phyloP scores from a whole-genome alignment of 1,284 basidiomycete species.

The Moesziomyces sp. region DNA sequence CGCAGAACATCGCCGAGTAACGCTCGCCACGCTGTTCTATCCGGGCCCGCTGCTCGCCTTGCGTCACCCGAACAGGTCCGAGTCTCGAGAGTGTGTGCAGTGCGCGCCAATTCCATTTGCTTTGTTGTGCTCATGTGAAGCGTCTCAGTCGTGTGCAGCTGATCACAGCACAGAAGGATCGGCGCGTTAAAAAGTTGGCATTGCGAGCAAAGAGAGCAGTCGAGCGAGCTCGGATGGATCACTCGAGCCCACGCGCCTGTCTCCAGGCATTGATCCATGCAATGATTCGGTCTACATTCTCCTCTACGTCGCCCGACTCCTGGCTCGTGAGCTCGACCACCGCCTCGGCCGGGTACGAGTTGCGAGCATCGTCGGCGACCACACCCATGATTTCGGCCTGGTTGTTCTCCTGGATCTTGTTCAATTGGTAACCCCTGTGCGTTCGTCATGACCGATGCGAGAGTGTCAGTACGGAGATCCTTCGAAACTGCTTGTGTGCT shows the following conservation, averaged over 20 bases:
- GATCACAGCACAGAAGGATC: no score
- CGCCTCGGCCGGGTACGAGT: constrained; percentile 84
- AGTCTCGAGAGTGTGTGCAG: no score
- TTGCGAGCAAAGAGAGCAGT: neutral
- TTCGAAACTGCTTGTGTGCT: neutral
- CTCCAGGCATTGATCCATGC: constrained; percentile 86
- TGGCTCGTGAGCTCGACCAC: constrained; percentile 88
- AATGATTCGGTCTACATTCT: constrained; percentile 84
- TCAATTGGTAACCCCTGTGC: constrained; percentile 81
- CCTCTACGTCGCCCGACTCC: constrained; percentile 81
- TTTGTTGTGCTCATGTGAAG: no score
- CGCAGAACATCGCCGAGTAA: constrained; percentile 64
- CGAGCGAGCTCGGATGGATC: neutral
- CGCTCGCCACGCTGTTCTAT: no score
- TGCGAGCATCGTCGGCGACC: constrained; percentile 85
- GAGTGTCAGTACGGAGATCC: neutral
- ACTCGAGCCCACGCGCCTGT: constrained; percentile 70
- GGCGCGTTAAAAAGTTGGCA: neutral
- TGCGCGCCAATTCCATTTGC: no score
- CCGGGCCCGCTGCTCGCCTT: no score
- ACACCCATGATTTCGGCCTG: constrained; percentile 98
- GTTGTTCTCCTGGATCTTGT: constrained; percentile 98
- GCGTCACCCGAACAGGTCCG: no score
- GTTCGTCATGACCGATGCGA: neutral
- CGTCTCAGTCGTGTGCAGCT: no score